A percentile compares a stretch with the other conserved stretches of the same genome.
Conservation (phyloP, 805 yeast species). For the Candida andamanensis region DNA sequence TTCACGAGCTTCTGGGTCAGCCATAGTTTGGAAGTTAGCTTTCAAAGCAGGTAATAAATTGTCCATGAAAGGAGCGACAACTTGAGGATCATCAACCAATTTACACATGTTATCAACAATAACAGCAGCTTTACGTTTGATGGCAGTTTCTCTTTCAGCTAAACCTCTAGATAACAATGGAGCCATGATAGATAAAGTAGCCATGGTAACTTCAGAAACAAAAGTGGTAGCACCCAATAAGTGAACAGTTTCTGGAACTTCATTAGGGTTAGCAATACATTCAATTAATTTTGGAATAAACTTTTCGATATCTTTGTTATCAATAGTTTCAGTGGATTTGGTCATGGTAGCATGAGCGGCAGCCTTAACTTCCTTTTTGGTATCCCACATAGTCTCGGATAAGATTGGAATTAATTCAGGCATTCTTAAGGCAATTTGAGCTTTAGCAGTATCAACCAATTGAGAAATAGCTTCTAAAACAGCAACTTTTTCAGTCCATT, state of each 20-base stretch:
- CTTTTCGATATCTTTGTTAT: slow-evolving; percentile 99
- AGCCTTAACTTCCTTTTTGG: slow-evolving; percentile 95
- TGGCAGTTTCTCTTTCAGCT: slow-evolving; percentile 98
- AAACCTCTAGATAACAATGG: slow-evolving; percentile 99
- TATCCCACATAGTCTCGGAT: slow-evolving; percentile 99
- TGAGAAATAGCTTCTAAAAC: slow-evolving; percentile 78
- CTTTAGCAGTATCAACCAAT: slow-evolving; percentile 91
- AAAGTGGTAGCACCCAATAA: slow-evolving; percentile 98
- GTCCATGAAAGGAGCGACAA: slow-evolving; percentile 98
- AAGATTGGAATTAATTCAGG: slow-evolving; percentile 97
- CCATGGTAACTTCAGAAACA: slow-evolving; percentile 99
- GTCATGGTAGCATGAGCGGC: slow-evolving; percentile 95
- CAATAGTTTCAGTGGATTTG: slow-evolving; percentile 94
- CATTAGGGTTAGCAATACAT: slow-evolving; percentile 95
- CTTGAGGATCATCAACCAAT: slow-evolving; percentile 99
- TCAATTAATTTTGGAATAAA: slow-evolving; percentile 96
- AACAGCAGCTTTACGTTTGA: slow-evolving; percentile 99
- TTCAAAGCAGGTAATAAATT: slow-evolving; percentile 94
- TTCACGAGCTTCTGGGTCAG: slow-evolving; percentile 99
- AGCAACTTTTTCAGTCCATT: slow-evolving; percentile 98
- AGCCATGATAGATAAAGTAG: slow-evolving; percentile 98
- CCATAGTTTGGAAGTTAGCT: slow-evolving; percentile 91
- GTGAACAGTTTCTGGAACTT: slow-evolving; percentile 99
- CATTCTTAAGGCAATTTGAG: slow-evolving; percentile 97
- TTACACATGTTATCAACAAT: slow-evolving; percentile 99